Conservation (phyloP, 2,329 filamentous ascomycete species). For the Beauveria medogensis region DNA sequence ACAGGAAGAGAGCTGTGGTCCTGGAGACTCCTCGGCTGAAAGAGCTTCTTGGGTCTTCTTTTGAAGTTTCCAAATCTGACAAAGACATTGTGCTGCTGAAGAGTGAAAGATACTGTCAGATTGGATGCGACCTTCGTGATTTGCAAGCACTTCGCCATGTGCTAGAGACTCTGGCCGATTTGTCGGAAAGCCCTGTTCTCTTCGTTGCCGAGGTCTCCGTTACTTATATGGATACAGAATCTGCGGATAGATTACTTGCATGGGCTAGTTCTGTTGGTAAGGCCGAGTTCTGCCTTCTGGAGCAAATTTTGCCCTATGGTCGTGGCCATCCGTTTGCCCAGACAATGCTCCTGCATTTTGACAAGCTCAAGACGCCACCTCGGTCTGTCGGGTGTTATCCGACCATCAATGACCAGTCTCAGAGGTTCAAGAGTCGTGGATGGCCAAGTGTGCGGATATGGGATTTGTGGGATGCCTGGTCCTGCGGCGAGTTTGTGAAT, state of each 20-base stretch:
- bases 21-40: slow-evolving; percentile 51
- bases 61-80: slow-evolving; percentile 28
- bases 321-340: slow-evolving; percentile 72
- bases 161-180: slow-evolving; percentile 50
- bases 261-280: slow-evolving; percentile 69
- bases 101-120: slow-evolving; percentile 65
- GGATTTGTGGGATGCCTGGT: slow-evolving; percentile 81
- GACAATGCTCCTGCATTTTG: slow-evolving; percentile 79
- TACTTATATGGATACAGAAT: slow-evolving; percentile 74
- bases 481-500: slow-evolving; percentile 56
- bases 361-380: slow-evolving; percentile 72
- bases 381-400: slow-evolving; percentile 66
- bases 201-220: slow-evolving; percentile 87
- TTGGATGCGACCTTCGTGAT: slow-evolving; percentile 75
- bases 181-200: slow-evolving; percentile 55
- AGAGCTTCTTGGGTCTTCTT: slow-evolving; percentile 24
- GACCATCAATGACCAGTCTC: slow-evolving; percentile 53
- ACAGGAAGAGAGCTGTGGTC: slow-evolving; percentile 63
- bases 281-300: slow-evolving; percentile 76
- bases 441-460: slow-evolving; percentile 57
- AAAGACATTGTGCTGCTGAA: slow-evolving; percentile 46
- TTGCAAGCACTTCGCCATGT: slow-evolving; percentile 51
- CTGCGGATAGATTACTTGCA: slow-evolving; percentile 63
- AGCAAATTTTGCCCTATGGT: slow-evolving; percentile 78
- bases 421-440: slow-evolving; percentile 60